Evolutionary conservation across 2,329 filamentous ascomycete species (phyloP).

Genomic region (Teratosphaeriaceae sp.): DNA sequence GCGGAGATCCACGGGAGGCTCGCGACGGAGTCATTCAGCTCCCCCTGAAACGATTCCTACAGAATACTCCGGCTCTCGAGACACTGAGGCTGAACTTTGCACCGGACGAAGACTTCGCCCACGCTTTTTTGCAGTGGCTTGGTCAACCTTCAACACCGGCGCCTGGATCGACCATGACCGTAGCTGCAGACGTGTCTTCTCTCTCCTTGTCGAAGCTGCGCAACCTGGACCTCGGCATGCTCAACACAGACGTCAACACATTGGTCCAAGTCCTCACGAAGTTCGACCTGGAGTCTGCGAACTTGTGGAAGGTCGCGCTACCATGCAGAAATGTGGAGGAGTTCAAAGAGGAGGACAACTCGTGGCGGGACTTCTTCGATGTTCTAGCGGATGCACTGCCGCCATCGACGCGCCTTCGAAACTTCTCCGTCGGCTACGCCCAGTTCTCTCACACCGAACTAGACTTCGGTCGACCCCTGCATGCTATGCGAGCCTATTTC

Average conservation of each 20-base stretch:
- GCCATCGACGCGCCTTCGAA: neutral
- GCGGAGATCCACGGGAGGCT: neutral
- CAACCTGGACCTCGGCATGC: conserved; percentile 17
- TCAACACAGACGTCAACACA: conserved; percentile 1
- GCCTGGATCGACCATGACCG: neutral
- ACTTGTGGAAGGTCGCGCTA: conserved; percentile 17
- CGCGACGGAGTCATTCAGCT: neutral
- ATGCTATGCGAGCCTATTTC: neutral
- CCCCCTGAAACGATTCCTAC: conserved; percentile 13
- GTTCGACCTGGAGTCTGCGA: conserved; percentile 16
- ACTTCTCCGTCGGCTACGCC: neutral
- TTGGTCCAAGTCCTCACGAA: conserved; percentile 16
- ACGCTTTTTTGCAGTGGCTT: conserved; percentile 5
- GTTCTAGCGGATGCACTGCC: neutral
- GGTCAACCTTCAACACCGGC: neutral
- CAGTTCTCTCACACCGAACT: neutral
- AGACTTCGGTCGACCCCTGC: neutral
- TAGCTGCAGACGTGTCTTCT: conserved; percentile 3
- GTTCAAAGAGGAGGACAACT: neutral
- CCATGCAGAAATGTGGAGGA: neutral
- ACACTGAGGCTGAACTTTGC: conserved; percentile 21
- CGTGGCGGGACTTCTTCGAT: conserved; percentile 1
- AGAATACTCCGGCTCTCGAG: conserved; percentile 12
- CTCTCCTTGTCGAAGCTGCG: conserved; percentile 9
- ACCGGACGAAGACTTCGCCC: neutral